A percentile compares a stretch with the other conserved stretches of the same genome.
These are phyloP conservation scores for Penicillium crystallinum DNA, from an alignment of 495 filamentous ascomycete species.

Conservation along the genomic window DNA sequence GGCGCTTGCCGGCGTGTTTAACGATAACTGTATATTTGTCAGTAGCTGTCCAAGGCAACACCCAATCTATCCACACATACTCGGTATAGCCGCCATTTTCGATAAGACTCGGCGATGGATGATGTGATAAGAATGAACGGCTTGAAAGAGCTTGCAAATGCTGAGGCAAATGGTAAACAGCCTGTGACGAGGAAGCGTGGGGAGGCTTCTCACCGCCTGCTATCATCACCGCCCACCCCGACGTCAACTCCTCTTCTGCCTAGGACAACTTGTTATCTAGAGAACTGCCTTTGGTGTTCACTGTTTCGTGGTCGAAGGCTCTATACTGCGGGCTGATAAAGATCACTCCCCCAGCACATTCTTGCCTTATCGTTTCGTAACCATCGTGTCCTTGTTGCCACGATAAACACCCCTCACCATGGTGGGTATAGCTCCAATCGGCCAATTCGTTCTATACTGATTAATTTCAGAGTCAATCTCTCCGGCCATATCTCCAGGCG, in stretches of 20 bases:
- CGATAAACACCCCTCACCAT: slow-evolving; percentile 11
- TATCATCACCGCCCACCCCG: slow-evolving; percentile 13
- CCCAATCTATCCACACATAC: slow-evolving; percentile 33
- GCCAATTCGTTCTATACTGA: slow-evolving; percentile 3
- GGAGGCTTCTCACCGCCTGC: slow-evolving; percentile 34
- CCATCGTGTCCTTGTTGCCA: not conserved
- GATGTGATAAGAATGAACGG: slow-evolving; percentile 4
- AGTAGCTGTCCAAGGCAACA: slow-evolving; percentile 15
- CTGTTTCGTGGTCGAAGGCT: not conserved
- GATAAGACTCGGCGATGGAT: slow-evolving; percentile 8
- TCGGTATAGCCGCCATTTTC: slow-evolving; percentile 58
- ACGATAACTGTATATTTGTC: slow-evolving; percentile 65
- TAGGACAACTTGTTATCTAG: slow-evolving; percentile 3
- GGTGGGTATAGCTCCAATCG: slow-evolving; percentile 10
- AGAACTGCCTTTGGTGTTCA: not conserved
- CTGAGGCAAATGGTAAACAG: slow-evolving; percentile 30
- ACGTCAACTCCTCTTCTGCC: slow-evolving; percentile 10
- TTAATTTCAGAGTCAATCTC: slow-evolving; percentile 77
- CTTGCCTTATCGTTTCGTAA: not conserved
- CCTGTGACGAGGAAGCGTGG: slow-evolving; percentile 30
- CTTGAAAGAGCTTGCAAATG: slow-evolving; percentile 24
- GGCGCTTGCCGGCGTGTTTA: slow-evolving; percentile 89
- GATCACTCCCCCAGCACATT: not conserved
- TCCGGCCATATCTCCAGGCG: slow-evolving; percentile 86
- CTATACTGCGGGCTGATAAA: not conserved